Evolutionary conservation across 2,329 filamentous ascomycete species (phyloP).

Genomic region (Tolypocladium guangdongense): DNA sequence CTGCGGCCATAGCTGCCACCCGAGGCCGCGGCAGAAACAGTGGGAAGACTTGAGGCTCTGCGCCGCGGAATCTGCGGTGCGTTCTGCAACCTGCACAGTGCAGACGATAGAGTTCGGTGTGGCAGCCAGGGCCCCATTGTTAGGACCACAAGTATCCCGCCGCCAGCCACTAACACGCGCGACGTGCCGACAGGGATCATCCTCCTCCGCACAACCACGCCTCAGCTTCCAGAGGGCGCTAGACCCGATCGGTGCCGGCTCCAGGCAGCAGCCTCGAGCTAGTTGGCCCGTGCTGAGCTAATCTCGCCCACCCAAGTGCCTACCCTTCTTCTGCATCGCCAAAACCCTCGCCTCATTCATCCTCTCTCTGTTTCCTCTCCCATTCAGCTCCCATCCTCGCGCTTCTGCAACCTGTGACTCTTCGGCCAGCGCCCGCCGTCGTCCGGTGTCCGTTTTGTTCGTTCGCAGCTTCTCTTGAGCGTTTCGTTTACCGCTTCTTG

Average conservation of each 20-base stretch:
- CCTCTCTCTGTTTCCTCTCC: constrained; percentile 2
- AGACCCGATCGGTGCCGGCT: constrained; percentile 4
- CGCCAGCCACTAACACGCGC: neutral
- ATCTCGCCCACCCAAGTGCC: constrained; percentile 5
- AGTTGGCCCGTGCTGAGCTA: constrained; percentile 6
- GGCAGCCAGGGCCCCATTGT: neutral
- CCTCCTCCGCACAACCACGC: constrained; percentile 6
- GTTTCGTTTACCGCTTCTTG: neutral
- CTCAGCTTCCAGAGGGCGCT: constrained; percentile 7
- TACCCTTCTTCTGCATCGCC: constrained; percentile 3
- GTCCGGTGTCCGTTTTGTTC: neutral
- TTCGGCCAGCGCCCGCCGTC: constrained; percentile 1
- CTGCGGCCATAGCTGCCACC: neutral
- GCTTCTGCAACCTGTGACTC: constrained; percentile 1
- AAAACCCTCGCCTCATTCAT: constrained; percentile 1
- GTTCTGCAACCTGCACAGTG: neutral
- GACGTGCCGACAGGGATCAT: constrained; percentile 5
- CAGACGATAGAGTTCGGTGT: neutral
- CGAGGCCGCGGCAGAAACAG: neutral
- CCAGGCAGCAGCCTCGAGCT: constrained; percentile 12
- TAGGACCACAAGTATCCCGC: neutral
- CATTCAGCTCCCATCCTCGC: neutral
- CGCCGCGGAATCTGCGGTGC: neutral
- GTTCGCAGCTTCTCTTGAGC: neutral
- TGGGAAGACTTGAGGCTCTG: neutral